Percentiles rank a stretch among this genome's conserved stretches.
Evolutionary conservation across 2,329 filamentous ascomycete genomes (phyloP).

Genomic region (Geoglossum cookeanum): DNA sequence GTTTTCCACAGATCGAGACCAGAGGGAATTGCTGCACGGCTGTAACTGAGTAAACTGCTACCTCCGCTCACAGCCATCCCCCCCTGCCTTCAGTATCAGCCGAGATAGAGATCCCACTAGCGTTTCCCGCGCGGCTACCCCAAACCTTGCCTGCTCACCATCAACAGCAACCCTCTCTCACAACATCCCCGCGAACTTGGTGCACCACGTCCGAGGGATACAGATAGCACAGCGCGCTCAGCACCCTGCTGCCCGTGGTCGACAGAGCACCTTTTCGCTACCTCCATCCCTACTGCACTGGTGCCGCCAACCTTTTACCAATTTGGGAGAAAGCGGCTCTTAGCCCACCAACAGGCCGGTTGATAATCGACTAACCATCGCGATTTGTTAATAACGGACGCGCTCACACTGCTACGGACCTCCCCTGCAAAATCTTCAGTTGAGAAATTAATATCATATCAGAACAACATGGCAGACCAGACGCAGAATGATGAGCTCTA

Average conservation of each 20-base stretch:
- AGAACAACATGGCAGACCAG: constrained; percentile 58
- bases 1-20: not conserved
- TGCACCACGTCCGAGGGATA: not conserved
- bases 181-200: not conserved
- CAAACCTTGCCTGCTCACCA: not conserved
- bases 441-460: not conserved
- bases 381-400: not conserved
- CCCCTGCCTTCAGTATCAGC: not conserved
- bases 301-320: not conserved
- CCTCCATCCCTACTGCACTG: not conserved
- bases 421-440: not conserved
- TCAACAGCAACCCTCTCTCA: not conserved
- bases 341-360: not conserved
- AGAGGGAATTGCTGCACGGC: not conserved
- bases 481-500: constrained; percentile 97
- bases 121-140: not conserved
- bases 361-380: not conserved
- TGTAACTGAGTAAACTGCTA: not conserved
- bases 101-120: not conserved
- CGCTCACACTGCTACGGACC: not conserved
- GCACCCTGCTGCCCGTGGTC: not conserved
- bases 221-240: not conserved
- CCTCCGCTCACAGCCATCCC: not conserved
- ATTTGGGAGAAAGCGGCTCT: constrained; percentile 3
- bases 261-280: not conserved